Percentiles rank a stretch among this genome's conserved stretches.
These are phyloP conservation scores for Schizonepeta tenuifolia DNA, from an alignment of 257 asterid genomes.

Conservation along the genomic window DNA sequence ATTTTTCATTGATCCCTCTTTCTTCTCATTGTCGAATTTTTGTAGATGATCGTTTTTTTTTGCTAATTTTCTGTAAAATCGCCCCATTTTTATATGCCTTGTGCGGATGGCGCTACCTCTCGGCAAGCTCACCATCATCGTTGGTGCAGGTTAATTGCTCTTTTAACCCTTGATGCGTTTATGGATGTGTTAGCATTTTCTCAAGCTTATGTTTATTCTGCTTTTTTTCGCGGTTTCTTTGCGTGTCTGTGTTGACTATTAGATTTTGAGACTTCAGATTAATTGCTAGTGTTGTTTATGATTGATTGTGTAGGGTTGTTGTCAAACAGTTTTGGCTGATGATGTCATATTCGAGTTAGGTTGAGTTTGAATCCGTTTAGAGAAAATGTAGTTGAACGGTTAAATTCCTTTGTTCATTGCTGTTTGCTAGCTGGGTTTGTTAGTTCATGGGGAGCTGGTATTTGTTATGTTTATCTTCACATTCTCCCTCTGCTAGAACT, in stretches of 20 bases:
- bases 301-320: constrained; percentile 21
- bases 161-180: constrained; percentile 22
- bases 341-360: neutral
- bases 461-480: neutral
- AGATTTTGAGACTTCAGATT: neutral
- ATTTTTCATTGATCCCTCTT: neutral
- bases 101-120: constrained; percentile 79
- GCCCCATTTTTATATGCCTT: constrained; percentile 22
- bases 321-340: constrained; percentile 8
- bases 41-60: constrained; percentile 17
- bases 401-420: neutral
- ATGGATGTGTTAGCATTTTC: neutral
- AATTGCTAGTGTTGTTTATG: neutral
- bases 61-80: constrained; percentile 19
- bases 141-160: constrained; percentile 77
- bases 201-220: neutral
- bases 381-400: neutral
- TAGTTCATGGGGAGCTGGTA: constrained; percentile 8
- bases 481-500: neutral
- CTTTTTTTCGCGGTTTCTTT: neutral
- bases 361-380: neutral
- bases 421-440: neutral
- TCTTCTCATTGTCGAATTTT: neutral
- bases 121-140: constrained; percentile 80
- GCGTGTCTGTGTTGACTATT: neutral